Base-by-base conservation (phyloP, 2,329 filamentous ascomycete genomes). In the Colletotrichum sp. region DNA sequence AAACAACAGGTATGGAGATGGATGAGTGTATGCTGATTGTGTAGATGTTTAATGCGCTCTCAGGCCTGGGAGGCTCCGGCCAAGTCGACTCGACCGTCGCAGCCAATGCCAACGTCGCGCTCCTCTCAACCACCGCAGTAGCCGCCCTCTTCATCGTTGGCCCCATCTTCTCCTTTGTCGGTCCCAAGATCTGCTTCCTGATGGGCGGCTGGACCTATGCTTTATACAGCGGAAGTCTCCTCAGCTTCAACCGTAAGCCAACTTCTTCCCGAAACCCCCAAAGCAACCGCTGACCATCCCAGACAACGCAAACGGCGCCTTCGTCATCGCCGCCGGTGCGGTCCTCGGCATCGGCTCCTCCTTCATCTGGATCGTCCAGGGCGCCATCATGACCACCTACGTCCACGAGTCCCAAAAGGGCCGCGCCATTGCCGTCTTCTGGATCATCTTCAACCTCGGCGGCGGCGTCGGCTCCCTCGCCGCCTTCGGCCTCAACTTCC, bases 341-440 rank as follows among this genome's bases (percentile, higher is more conserved):
- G 80, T 87, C 31, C 81, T 87, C n/a, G 86, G 86, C 76, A 72
- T 87, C 24, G 84, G 86, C 13, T 84, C 85, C 4, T 83, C 85
- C 2, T 84, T 87, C 72, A 73, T 87, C 8, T 87, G 86, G 86
- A 83, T 86, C 31, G 81, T 85, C 1, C 86, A 87, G 75, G 86
- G 86, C 15, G 84, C 86, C 24, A 87, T 87, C 75, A 87, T 87
- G 85, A 86, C 84, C 0, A 85, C 85, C 2, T 87, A 87, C 73
- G 82, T 85, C 2, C 76, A 80, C 13, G 85, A 86, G 66, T 80
- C 80, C 6, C 83, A 84, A 65, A 86, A 86, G 74, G 85, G 84
- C 3, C 82, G 84, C 16, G 83, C 83, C 29, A 86, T 86, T 65
- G 84, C 83, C 31, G 78, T 78, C 2, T 87, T 87, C 76, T 86